A percentile compares a stretch with the other conserved stretches of the same genome.
Conservation (phyloP, 371 early-diverging fungal genomes). For the Syncephalastrum sp. region DNA sequence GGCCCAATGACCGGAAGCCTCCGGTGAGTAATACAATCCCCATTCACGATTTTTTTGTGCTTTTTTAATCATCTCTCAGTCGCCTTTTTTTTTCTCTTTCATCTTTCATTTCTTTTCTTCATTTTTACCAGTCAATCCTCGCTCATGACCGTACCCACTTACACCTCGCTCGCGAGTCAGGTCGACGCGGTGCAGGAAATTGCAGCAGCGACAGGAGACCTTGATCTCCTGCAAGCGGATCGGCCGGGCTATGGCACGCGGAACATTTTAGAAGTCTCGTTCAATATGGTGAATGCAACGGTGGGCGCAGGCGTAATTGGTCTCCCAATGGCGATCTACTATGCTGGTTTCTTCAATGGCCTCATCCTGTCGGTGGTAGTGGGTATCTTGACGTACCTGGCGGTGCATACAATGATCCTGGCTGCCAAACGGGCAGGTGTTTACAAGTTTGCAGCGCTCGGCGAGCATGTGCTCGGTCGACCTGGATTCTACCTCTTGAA, state of each 20-base stretch:
- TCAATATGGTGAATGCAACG: slow-evolving; percentile 59
- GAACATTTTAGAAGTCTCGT: slow-evolving; percentile 36
- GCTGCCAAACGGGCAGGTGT: slow-evolving; percentile 44
- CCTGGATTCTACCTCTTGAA: slow-evolving; percentile 51
- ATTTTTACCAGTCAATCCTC: no score
- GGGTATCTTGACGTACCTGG: slow-evolving; percentile 40
- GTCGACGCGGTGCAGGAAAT: no score
- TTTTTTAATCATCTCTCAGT: no score
- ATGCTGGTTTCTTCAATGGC: slow-evolving; percentile 57
- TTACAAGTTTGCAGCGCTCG: slow-evolving; percentile 49
- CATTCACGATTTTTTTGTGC: no score
- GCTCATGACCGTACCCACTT: no score
- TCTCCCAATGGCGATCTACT: slow-evolving; percentile 50
- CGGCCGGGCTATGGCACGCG: slow-evolving; percentile 43
- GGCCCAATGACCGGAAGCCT: no score
- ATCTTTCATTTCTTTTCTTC: no score
- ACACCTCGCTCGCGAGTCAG: no score
- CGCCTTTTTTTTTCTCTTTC: no score
- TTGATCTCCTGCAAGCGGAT: slow-evolving; percentile 33
- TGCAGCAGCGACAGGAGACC: slow-evolving; percentile 2
- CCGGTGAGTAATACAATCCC: no score
- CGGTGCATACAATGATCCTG: slow-evolving; percentile 47
- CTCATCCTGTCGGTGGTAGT: slow-evolving; percentile 47
- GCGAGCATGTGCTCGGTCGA: slow-evolving; percentile 52
- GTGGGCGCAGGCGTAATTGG: slow-evolving; percentile 67